Evolutionary conservation across 2,329 filamentous ascomycete species (phyloP).

Genomic region (Alternaria dauci): DNA sequence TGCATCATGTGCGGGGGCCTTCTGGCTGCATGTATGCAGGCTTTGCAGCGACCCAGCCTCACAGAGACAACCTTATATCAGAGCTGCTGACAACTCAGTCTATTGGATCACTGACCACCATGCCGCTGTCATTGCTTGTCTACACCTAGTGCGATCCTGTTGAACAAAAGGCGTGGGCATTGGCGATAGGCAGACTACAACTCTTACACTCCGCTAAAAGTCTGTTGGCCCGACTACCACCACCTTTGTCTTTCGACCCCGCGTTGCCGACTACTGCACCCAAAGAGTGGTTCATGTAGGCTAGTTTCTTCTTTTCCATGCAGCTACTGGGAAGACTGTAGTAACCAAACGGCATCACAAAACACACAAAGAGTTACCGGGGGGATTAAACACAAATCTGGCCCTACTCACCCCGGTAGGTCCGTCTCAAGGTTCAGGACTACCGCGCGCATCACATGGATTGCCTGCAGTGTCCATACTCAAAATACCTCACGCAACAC

Average conservation of each 20-base stretch:
- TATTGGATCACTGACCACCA: not conserved
- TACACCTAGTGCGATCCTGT: not conserved
- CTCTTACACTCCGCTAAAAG: not conserved
- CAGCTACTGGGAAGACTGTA: not conserved
- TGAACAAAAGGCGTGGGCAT: not conserved
- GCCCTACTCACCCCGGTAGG: constrained; percentile 1
- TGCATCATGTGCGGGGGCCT: not conserved
- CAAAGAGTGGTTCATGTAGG: constrained; percentile 1
- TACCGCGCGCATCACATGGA: not conserved
- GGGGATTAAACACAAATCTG: not conserved
- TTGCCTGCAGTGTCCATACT: not conserved
- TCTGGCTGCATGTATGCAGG: not conserved
- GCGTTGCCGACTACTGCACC: not conserved
- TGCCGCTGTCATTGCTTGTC: not conserved
- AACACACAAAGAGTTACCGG: not conserved
- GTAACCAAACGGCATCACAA: constrained; percentile 2
- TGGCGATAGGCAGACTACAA: not conserved
- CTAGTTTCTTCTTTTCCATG: not conserved
- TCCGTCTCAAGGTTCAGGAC: not conserved
- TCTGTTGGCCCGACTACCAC: constrained; percentile 1
- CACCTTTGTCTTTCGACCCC: not conserved
- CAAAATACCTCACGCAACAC: not conserved
- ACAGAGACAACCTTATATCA: not conserved
- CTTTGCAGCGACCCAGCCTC: not conserved
- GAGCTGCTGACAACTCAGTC: not conserved